A percentile compares a stretch with the other conserved stretches of the same genome.
phyloP scores from a whole-genome alignment of 257 asterid species.

The Nicotiana knightiana region DNA sequence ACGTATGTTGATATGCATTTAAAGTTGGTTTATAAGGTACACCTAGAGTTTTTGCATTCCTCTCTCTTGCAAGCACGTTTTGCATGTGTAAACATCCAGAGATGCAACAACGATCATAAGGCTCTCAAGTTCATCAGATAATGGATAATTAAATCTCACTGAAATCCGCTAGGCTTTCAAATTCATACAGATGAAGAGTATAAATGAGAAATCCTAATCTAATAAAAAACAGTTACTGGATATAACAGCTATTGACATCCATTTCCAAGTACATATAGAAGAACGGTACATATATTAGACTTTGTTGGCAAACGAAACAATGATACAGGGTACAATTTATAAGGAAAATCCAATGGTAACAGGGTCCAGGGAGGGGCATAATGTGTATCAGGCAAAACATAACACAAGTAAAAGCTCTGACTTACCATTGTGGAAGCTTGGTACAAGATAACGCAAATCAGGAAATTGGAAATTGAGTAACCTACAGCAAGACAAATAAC shows the following conservation, averaged over 20 bases:
- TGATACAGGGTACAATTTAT: neutral
- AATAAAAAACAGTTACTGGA: neutral
- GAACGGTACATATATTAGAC: neutral
- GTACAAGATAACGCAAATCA: slow-evolving; percentile 1
- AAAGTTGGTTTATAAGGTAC: neutral
- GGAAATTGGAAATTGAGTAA: neutral
- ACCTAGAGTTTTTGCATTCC: neutral
- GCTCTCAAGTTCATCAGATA: neutral
- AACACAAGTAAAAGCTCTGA: neutral
- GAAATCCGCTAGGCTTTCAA: neutral
- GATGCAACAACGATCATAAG: neutral
- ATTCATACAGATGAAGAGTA: neutral
- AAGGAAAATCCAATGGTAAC: neutral
- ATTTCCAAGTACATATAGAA: neutral
- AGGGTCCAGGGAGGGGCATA: neutral
- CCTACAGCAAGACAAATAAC: neutral
- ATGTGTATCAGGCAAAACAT: neutral
- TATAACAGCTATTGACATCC: neutral
- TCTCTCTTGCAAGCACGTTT: neutral
- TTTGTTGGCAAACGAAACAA: neutral
- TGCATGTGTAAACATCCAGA: neutral
- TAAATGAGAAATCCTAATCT: neutral
- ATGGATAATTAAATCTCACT: too few species aligned
- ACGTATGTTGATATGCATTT: neutral
- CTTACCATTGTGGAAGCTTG: slow-evolving; percentile 1